phyloP scores from a whole-genome alignment of 306 rosid species.

The Erythrophleum fordii region DNA sequence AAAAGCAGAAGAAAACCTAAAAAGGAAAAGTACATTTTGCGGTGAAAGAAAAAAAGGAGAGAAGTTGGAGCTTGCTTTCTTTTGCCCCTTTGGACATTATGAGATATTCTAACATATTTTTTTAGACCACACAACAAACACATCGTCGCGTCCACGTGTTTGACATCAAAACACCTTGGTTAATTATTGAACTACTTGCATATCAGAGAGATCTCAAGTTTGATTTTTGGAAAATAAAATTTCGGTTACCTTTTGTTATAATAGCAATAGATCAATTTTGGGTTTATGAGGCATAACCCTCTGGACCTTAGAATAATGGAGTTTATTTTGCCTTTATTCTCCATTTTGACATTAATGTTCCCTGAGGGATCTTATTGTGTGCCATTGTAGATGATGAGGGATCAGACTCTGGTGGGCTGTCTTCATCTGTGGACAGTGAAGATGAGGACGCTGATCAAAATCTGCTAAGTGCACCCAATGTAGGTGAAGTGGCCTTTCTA shows the following conservation, averaged over 20 bases:
- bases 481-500: constrained; percentile 68
- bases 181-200: constrained; percentile 16
- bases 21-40: neutral
- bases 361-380: constrained; percentile 17
- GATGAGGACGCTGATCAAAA: constrained; percentile 72
- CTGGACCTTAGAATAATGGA: constrained; percentile 14
- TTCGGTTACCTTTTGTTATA: neutral
- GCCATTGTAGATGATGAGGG: constrained; percentile 72
- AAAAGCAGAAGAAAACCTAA: neutral
- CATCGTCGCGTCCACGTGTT: neutral
- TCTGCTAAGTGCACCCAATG: constrained; percentile 54
- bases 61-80: neutral
- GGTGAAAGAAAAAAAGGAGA: neutral
- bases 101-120: neutral
- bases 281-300: neutral
- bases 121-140: neutral
- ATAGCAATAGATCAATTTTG: neutral
- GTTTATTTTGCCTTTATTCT: neutral
- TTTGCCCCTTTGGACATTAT: constrained; percentile 14
- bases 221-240: neutral
- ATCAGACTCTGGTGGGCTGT: constrained; percentile 65
- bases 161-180: constrained; percentile 15
- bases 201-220: constrained; percentile 23
- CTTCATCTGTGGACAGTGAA: constrained; percentile 60
- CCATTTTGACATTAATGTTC: constrained; percentile 22